Base-by-base conservation (phyloP, 768 basidiomycete genomes). In the Calocybe indica region DNA sequence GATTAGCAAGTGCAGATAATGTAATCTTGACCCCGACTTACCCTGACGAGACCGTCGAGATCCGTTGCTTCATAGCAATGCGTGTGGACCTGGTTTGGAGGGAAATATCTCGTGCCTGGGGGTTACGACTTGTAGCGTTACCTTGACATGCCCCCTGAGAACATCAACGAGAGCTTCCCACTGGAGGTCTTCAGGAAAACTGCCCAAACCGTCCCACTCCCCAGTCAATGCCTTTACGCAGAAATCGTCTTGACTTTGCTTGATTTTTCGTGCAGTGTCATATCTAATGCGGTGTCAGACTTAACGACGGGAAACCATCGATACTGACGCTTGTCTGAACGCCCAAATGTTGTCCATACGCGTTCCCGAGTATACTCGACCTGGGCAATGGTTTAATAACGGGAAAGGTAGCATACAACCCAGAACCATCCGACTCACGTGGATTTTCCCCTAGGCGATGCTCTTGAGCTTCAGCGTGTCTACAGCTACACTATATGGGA, bases 141-240 rank as follows among this genome's bases (percentile, higher is more conserved):
- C 86, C 70, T 85, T 89, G 56, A 89, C 86, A 39, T 75, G 75
- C 2, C 89, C 90, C 34, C 89, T 67, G 36, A 89, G 56, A 3
- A 86, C 75, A 45, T 89, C 86, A 0, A 86, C 79, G 6, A 88
- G 65, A 0, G 80, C 70, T 52, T 86, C 84, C 83, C 80, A 84
- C 56, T 84, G 76, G 46, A 88, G 60, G 43, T 79, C 74, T 35
- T 86, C 76, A 0, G 89, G 90, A 59, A 86, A 87, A 9, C 64
- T 68, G 43, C 69, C 72, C 35, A 59, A 61, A n/a, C 41, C 36
- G n/a, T 46, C 40, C n/a, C 48, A 0, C 15, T 43, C 42, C 7
- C 8, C 28, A 43, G 66, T 58, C 7, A 73, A 59, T 0, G 73
- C 81, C 32, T 73, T 73, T 3, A 61, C 57, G 53, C 86, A 89